Evolutionary conservation across 768 basidiomycete genomes (phyloP).

Genomic region (Xerocomellus dryophilus): DNA sequence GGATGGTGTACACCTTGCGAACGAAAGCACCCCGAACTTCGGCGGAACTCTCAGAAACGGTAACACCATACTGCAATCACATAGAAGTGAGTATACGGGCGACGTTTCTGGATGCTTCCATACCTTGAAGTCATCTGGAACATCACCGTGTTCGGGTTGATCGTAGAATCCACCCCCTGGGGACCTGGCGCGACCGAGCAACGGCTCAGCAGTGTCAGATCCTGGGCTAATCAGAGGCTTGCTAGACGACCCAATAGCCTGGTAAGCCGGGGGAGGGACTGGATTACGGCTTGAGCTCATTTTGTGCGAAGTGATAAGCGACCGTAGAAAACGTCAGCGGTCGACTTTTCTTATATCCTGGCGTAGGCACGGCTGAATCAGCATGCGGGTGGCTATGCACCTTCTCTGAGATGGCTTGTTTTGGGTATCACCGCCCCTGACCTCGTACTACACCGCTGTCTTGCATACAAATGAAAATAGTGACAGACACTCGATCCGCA

Average conservation of each 20-base stretch:
- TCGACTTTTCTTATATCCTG: conserved; percentile 11
- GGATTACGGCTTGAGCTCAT: conserved; percentile 60
- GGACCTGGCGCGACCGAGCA: conserved; percentile 50
- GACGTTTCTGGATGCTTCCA: conserved; percentile 8
- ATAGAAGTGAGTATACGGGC: conserved; percentile 3
- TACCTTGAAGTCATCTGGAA: conserved; percentile 95
- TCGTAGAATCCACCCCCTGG: conserved; percentile 59
- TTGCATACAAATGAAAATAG: background rate
- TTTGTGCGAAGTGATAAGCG: conserved; percentile 29
- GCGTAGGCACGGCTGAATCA: conserved; percentile 24
- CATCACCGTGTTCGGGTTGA: conserved; percentile 68
- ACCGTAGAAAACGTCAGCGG: conserved; percentile 7
- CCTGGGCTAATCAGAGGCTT: conserved; percentile 33
- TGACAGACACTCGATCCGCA: no score
- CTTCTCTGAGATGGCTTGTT: background rate
- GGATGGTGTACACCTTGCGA: conserved; percentile 87
- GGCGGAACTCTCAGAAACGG: conserved; percentile 69
- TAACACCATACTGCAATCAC: conserved; percentile 65
- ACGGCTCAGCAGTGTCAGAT: conserved; percentile 49
- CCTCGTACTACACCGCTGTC: background rate
- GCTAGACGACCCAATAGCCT: conserved; percentile 39
- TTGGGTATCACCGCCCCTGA: background rate
- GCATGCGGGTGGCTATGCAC: conserved; percentile 22
- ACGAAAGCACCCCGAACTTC: conserved; percentile 86
- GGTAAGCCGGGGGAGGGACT: conserved; percentile 59